Evolutionary conservation across 2,329 filamentous ascomycete species (phyloP).

Genomic region (Bipolaris bicolor): DNA sequence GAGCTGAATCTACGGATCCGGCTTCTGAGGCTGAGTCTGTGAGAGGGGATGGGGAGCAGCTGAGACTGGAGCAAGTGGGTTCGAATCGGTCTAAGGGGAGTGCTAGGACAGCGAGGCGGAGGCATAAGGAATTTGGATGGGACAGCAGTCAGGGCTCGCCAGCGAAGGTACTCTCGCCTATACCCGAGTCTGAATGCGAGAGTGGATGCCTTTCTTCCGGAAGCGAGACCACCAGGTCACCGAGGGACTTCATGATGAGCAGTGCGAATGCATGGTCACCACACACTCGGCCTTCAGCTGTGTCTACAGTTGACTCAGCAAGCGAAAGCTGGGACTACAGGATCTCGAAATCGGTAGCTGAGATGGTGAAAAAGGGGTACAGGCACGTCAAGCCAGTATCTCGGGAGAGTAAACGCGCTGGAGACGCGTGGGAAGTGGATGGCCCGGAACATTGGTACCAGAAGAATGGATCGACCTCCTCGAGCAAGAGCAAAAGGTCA

Average conservation of each 20-base stretch:
- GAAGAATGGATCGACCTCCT: slow-evolving; percentile 1
- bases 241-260: slow-evolving; percentile 24
- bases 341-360: neutral
- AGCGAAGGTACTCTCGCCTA: slow-evolving; percentile 12
- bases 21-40: neutral
- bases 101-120: neutral
- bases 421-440: slow-evolving; percentile 3
- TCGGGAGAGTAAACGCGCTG: neutral
- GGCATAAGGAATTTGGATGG: neutral
- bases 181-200: slow-evolving; percentile 22
- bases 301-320: neutral
- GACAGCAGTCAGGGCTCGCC: neutral
- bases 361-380: slow-evolving; percentile 1
- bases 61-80: neutral
- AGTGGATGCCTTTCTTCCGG: slow-evolving; percentile 1
- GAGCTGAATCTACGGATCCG: slow-evolving; percentile 10
- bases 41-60: neutral
- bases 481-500: slow-evolving; percentile 10
- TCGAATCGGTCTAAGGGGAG: neutral
- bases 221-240: slow-evolving; percentile 14
- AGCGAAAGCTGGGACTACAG: slow-evolving; percentile 1
- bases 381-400: slow-evolving; percentile 4
- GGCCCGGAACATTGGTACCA: slow-evolving; percentile 2
- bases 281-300: neutral
- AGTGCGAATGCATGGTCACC: slow-evolving; percentile 26